A percentile compares a stretch with the other conserved stretches of the same genome.
Conservation (phyloP, 1,284 basidiomycete genomes). For the Pseudozyma pruni region DNA sequence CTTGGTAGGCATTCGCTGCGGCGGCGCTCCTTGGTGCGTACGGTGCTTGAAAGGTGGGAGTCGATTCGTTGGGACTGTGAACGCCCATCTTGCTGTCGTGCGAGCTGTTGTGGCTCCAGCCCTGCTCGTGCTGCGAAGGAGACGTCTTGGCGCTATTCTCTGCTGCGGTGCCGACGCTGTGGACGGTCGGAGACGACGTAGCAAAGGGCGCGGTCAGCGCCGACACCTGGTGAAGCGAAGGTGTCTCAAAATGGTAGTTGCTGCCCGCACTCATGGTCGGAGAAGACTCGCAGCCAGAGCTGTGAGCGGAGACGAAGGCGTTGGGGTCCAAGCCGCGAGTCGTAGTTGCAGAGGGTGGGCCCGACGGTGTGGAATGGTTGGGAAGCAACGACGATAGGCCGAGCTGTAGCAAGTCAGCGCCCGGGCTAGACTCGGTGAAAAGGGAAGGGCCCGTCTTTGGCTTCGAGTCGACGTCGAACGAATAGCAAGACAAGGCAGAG, state of each 20-base stretch:
- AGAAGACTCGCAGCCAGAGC: slow-evolving; percentile 21
- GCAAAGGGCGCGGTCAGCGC: slow-evolving; percentile 18
- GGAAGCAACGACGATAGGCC: slow-evolving; percentile 14
- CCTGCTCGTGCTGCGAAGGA: slow-evolving; percentile 23
- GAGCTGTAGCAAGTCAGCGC: slow-evolving; percentile 14
- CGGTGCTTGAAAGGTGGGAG: slow-evolving; percentile 17
- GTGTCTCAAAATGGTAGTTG: slow-evolving; percentile 36
- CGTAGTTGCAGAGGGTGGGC: slow-evolving; percentile 7
- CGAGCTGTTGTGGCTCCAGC: slow-evolving; percentile 20
- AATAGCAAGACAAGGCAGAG: not conserved
- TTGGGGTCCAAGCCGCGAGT: slow-evolving; percentile 4
- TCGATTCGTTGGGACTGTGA: slow-evolving; percentile 12
- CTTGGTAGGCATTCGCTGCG: slow-evolving; percentile 4
- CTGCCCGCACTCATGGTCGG: slow-evolving; percentile 34
- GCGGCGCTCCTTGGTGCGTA: slow-evolving; percentile 16
- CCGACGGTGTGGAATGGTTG: slow-evolving; percentile 1
- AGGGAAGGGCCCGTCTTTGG: slow-evolving; percentile 29
- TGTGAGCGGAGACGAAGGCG: slow-evolving; percentile 7
- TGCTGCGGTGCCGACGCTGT: slow-evolving; percentile 20
- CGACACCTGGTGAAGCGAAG: slow-evolving; percentile 29
- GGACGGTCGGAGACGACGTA: slow-evolving; percentile 29
- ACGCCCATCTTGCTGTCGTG: slow-evolving; percentile 9
- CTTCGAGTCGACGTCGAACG: slow-evolving; percentile 13
- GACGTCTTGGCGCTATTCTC: slow-evolving; percentile 21
- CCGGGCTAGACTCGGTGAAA: slow-evolving; percentile 13